These are phyloP conservation scores for Xerocomus potaroensis DNA, from an alignment of 768 basidiomycete species.

Conservation along the genomic window DNA sequence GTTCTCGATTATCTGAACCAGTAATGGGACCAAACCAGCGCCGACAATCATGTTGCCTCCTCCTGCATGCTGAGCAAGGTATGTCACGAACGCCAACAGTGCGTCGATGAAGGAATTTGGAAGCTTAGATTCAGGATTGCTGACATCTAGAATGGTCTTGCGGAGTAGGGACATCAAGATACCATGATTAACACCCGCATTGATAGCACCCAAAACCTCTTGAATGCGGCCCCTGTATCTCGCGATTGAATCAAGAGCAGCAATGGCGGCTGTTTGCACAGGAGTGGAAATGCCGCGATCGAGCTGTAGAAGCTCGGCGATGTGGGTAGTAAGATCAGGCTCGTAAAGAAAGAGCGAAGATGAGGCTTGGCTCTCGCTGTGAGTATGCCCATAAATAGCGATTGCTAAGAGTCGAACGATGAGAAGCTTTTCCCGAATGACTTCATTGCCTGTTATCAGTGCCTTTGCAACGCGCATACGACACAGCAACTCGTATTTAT, in stretches of 20 bases:
- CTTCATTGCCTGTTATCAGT: slow-evolving; percentile 52
- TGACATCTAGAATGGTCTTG: slow-evolving; percentile 72
- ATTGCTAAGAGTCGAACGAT: slow-evolving; percentile 80
- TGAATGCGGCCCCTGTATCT: slow-evolving; percentile 78
- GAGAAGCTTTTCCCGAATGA: slow-evolving; percentile 74
- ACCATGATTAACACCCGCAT: slow-evolving; percentile 95
- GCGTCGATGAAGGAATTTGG: slow-evolving; percentile 81
- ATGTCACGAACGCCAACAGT: slow-evolving; percentile 80
- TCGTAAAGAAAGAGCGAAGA: slow-evolving; percentile 90
- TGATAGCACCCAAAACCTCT: slow-evolving; percentile 86
- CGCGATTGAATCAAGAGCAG: slow-evolving; percentile 86
- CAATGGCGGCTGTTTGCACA: slow-evolving; percentile 81
- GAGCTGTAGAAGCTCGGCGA: slow-evolving; percentile 85
- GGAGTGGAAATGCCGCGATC: slow-evolving; percentile 64
- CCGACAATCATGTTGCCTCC: slow-evolving; percentile 94
- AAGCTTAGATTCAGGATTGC: slow-evolving; percentile 57
- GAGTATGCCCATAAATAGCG: slow-evolving; percentile 87
- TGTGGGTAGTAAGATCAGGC: slow-evolving; percentile 83
- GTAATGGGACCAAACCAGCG: slow-evolving; percentile 83
- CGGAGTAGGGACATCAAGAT: slow-evolving; percentile 87
- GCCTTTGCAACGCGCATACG: slow-evolving; percentile 78
- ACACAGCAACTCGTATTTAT: slow-evolving; percentile 86
- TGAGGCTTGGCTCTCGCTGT: slow-evolving; percentile 71
- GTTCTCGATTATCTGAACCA: slow-evolving; percentile 88
- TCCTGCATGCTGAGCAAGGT: slow-evolving; percentile 76